Percentiles rank a stretch among this genome's conserved stretches.
These are phyloP conservation scores for Zalaria obscura DNA, from an alignment of 2,329 filamentous ascomycete species.

Conservation along the genomic window DNA sequence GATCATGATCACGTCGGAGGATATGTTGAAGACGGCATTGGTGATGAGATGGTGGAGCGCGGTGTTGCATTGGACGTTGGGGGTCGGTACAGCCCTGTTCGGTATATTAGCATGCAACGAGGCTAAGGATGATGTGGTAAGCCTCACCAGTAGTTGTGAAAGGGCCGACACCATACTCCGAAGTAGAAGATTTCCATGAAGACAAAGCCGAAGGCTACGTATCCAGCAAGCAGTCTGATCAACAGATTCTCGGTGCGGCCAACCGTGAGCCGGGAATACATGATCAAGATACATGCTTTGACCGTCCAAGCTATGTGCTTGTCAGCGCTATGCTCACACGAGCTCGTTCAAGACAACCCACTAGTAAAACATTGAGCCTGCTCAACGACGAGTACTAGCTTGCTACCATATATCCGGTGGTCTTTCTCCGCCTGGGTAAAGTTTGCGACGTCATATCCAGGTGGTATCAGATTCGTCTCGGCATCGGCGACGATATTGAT, in stretches of 20 bases:
- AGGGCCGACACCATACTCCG: conserved; percentile 24
- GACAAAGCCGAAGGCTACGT: conserved; percentile 19
- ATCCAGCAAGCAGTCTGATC: conserved; percentile 19
- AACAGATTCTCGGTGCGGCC: conserved; percentile 19
- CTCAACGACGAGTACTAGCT: conserved; percentile 24
- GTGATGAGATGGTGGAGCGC: conserved; percentile 23
- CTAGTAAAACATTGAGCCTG: conserved; percentile 20
- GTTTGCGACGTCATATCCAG: conserved; percentile 28
- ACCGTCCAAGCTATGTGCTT: conserved; percentile 20
- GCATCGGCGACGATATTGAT: conserved; percentile 28
- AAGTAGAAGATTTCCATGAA: conserved; percentile 27
- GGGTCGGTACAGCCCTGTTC: conserved; percentile 12
- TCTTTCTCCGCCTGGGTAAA: conserved; percentile 15
- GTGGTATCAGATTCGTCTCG: conserved; percentile 29
- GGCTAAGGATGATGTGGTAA: background rate
- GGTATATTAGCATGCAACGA: background rate
- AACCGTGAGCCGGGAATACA: conserved; percentile 23
- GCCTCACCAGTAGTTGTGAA: conserved; percentile 22
- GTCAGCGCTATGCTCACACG: background rate
- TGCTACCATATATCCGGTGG: conserved; percentile 19
- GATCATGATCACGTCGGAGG: conserved; percentile 30
- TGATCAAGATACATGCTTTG: conserved; percentile 22
- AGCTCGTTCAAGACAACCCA: background rate
- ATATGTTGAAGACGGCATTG: conserved; percentile 28
- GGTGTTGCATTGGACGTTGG: conserved; percentile 25